These are phyloP conservation scores for Blepharisma japonicum DNA, from an alignment of 73 alveolate genomes.

Conservation along the genomic window DNA sequence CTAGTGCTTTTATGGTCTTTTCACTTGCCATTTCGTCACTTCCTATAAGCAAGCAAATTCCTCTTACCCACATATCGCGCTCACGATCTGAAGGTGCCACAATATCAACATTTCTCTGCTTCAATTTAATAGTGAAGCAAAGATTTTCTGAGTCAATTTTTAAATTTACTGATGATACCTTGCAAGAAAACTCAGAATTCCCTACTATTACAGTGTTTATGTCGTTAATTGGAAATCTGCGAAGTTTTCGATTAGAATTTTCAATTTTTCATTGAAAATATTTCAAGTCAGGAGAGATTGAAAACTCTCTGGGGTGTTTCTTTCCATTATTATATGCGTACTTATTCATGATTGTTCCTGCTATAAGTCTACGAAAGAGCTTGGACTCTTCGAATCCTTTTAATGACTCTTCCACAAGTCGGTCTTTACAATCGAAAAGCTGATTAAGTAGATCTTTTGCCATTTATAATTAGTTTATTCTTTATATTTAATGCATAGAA, in stretches of 20 bases:
- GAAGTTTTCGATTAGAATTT: neutral
- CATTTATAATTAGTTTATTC: no score
- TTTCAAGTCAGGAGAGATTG: neutral
- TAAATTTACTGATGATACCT: neutral
- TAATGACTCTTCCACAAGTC: no score
- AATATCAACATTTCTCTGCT: neutral
- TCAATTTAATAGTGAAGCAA: slow-evolving; percentile 14
- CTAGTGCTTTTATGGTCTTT: neutral
- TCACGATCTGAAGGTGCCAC: neutral
- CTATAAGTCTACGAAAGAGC: neutral
- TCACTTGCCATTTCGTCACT: neutral
- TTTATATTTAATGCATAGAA: no score
- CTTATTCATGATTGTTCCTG: neutral
- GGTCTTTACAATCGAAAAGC: no score
- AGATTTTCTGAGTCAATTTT: neutral
- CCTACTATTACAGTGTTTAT: neutral
- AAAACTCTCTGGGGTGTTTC: slow-evolving; percentile 11
- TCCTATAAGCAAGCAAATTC: neutral
- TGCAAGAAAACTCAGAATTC: slow-evolving; percentile 11
- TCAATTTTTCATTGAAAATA: slow-evolving; percentile 24
- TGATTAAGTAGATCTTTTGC: no score
- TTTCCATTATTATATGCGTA: slow-evolving; percentile 15
- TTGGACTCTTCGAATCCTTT: no score
- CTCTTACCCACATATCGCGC: slow-evolving; percentile 2
- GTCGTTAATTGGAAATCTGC: neutral